Conservation (phyloP, 2,329 filamentous ascomycete genomes). For the Myriosclerotinia curreyana region DNA sequence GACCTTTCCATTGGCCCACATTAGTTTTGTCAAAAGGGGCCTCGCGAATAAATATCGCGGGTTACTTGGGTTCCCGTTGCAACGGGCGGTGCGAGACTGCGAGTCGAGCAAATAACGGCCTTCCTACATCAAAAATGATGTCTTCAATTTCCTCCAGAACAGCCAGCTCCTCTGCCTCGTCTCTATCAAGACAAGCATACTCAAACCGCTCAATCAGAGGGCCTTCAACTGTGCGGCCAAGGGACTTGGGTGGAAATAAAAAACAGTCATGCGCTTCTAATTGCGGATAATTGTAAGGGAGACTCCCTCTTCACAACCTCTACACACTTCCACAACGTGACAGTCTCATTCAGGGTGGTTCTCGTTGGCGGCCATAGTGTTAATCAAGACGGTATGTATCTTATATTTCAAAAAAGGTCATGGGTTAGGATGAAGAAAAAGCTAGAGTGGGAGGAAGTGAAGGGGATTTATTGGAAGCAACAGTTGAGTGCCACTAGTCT, state of each 20-base stretch:
- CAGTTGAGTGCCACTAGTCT: neutral
- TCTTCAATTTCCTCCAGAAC: neutral
- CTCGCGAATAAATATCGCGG: too few species aligned
- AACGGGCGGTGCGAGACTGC: neutral
- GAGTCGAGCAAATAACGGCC: neutral
- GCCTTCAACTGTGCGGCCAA: neutral
- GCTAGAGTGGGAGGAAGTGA: neutral
- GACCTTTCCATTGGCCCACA: too few species aligned
- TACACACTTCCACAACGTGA: neutral
- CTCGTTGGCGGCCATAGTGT: neutral
- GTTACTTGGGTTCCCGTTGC: neutral
- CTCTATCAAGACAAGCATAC: neutral
- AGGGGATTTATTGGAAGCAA: neutral
- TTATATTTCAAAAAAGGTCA: neutral
- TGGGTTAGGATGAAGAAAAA: neutral
- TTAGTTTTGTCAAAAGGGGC: too few species aligned
- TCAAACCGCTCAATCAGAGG: neutral
- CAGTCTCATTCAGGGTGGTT: neutral
- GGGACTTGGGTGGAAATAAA: neutral
- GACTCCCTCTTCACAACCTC: neutral
- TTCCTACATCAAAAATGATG: neutral
- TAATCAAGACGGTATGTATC: neutral
- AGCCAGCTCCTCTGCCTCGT: neutral
- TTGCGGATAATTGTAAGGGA: neutral
- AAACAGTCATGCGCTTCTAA: neutral